Conservation (phyloP, 1,139 yeast genomes). For the Taphrina flavorubra region DNA sequence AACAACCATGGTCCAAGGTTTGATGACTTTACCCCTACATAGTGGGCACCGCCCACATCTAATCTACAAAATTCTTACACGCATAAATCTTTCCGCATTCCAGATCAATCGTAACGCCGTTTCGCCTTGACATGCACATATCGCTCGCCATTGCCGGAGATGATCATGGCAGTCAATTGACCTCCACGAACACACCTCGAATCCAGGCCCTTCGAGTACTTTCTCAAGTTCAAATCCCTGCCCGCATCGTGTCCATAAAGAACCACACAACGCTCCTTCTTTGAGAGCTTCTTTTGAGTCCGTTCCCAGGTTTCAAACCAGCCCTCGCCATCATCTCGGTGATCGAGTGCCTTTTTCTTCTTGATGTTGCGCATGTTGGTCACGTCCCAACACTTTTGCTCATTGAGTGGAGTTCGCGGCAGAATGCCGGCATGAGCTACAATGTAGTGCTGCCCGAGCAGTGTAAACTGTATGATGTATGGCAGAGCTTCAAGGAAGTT, state of each 20-base stretch:
- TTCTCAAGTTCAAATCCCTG: slow-evolving; percentile 69
- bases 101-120: slow-evolving; percentile 17
- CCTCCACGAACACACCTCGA: slow-evolving; percentile 82
- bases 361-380: slow-evolving; percentile 34
- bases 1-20: no score
- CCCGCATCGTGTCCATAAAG: slow-evolving; percentile 91
- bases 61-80: neutral
- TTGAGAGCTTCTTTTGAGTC: slow-evolving; percentile 54
- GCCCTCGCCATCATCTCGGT: slow-evolving; percentile 34
- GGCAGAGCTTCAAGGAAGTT: slow-evolving; percentile 30
- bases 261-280: slow-evolving; percentile 57
- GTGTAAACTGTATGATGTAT: slow-evolving; percentile 22
- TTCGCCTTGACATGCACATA: slow-evolving; percentile 33
- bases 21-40: no score
- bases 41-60: neutral
- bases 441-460: slow-evolving; percentile 8
- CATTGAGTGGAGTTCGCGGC: slow-evolving; percentile 1
- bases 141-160: slow-evolving; percentile 46
- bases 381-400: slow-evolving; percentile 40
- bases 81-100: neutral
- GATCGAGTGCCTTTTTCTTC: slow-evolving; percentile 19
- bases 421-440: slow-evolving; percentile 33
- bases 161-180: slow-evolving; percentile 66
- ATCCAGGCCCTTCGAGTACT: slow-evolving; percentile 79
- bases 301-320: slow-evolving; percentile 57